These are phyloP conservation scores for Fabrea salina DNA, from an alignment of 169 alveolate species.

Conservation along the genomic window DNA sequence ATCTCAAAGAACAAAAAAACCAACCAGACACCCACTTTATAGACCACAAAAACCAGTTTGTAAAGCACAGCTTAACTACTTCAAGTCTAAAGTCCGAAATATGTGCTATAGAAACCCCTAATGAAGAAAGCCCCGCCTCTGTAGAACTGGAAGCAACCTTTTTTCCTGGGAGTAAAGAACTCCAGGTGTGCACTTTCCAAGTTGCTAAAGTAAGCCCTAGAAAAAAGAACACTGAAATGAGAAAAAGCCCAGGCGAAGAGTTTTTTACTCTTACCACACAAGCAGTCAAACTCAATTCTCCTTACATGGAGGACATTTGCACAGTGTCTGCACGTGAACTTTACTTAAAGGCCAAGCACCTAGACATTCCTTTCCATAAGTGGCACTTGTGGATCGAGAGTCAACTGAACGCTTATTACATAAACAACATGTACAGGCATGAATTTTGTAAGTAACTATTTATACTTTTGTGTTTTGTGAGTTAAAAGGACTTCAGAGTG, in stretches of 20 bases:
- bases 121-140: too few species aligned
- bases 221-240: neutral
- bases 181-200: neutral
- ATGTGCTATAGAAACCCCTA: too few species aligned
- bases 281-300: constrained; percentile 9
- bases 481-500: too few species aligned
- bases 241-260: neutral
- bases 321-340: neutral
- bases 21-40: too few species aligned
- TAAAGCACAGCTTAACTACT: too few species aligned
- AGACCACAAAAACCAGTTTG: too few species aligned
- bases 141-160: neutral
- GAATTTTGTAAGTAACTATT: too few species aligned
- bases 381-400: constrained; percentile 16
- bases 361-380: constrained; percentile 3
- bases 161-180: neutral
- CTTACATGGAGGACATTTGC: neutral
- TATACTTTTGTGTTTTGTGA: too few species aligned
- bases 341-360: neutral
- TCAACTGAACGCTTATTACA: neutral
- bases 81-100: too few species aligned
- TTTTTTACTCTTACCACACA: neutral
- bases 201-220: neutral
- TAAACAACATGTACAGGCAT: neutral
- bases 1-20: too few species aligned